Base-by-base conservation (phyloP, 306 rosid species). In the Vigna radiata region DNA sequence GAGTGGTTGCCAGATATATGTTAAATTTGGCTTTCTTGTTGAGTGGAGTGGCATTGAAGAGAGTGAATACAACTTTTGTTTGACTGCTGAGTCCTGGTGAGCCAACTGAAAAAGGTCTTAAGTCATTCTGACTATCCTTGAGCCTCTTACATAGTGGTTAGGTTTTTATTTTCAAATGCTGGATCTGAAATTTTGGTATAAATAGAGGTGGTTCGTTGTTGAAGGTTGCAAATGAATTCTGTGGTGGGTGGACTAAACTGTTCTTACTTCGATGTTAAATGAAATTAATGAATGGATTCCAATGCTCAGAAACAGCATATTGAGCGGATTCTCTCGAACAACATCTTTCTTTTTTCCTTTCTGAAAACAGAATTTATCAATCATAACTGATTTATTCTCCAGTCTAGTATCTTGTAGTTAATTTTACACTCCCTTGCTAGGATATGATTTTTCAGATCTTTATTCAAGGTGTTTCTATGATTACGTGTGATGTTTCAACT, bases 181-280 rank as follows among this genome's bases (percentile, higher is more conserved):
- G 43, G 39, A 14, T 25, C 58, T 53, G 47, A 36, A 71, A 18
- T 71, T 71, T 71, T 47, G 64, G 50, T 14, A 13, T 53, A 37
- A 3, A 18, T 15, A 12, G 37, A 36, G 36, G 50, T 71, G 52
- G 77, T n/a, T 55, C 54, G 41, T 16, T 37, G 53, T 54, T 72
- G 46, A 53, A 18, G 66, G 66, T 72, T 55, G 23, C 23, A 19
- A 19, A 23, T 37, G 39, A 55, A 15, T 72, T 55, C 25, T 60
- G 16, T 27, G 37, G 66, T 29, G 37, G 63, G 41, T 59, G 66
- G 18, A 59, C 41, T 59, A 25, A 8, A 14, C 19, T 59, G 43
- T 7, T 29, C 43, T 60, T 9, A 6, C 27, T 4, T n/a, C 63
- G 4, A 15, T 2, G 8, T 21, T 55, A 10, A 19, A 46, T 49